Evolutionary conservation across 371 early-diverging fungal genomes (phyloP).

Genomic region (Apophysomyces ossiformis): DNA sequence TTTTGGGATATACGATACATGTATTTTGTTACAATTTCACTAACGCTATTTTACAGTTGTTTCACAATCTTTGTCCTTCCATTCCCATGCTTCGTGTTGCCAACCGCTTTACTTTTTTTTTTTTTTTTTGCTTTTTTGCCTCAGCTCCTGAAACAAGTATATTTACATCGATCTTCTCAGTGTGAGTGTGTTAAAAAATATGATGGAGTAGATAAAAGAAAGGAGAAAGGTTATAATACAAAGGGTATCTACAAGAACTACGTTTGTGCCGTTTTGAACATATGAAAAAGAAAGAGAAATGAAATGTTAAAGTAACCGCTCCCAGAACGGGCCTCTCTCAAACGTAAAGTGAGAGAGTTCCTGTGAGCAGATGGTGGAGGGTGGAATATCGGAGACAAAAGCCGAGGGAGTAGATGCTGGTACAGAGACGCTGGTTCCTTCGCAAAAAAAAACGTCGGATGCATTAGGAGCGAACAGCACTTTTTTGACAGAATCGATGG

Average conservation of each 20-base stretch:
- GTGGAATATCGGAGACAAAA: conserved; percentile 27
- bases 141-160: not conserved
- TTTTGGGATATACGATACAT: not conserved
- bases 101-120: not conserved
- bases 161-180: not conserved
- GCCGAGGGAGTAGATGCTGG: conserved; percentile 11
- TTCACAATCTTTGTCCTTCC: not conserved
- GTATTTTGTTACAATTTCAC: too few relatives aligned
- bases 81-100: not conserved
- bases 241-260: conserved; percentile 5
- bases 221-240: not conserved
- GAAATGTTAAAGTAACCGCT: conserved; percentile 26
- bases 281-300: conserved; percentile 8
- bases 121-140: not conserved
- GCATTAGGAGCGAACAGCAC: conserved; percentile 34
- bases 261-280: conserved; percentile 1
- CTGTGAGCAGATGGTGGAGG: conserved; percentile 42
- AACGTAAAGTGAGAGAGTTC: conserved; percentile 39
- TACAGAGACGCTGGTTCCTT: conserved; percentile 16
- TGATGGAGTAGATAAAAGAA: not conserved
- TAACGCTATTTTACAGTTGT: not conserved
- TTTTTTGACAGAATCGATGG: conserved; percentile 22
- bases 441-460: conserved; percentile 43
- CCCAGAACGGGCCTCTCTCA: conserved; percentile 42
- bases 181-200: conserved; percentile 1